phyloP scores from a whole-genome alignment of 768 basidiomycete genomes.

The Leccinum pellstonianum region DNA sequence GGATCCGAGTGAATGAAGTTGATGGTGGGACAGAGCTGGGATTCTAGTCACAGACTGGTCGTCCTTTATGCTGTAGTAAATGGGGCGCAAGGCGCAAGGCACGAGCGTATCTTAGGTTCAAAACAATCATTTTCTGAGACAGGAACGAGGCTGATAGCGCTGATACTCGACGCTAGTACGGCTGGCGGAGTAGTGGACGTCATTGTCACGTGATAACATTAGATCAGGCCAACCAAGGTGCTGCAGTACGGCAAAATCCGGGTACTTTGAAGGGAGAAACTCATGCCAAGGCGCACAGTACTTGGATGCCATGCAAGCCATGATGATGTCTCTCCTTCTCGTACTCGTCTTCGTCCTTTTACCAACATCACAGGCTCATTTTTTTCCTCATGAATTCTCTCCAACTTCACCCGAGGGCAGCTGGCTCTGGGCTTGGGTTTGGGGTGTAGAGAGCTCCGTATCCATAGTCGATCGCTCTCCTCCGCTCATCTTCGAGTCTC shows the following conservation, averaged over 20 bases:
- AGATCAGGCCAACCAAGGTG: not conserved
- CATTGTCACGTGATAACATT: not conserved
- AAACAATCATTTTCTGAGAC: no score
- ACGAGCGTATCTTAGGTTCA: no score
- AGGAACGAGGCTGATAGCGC: no score
- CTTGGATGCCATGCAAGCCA: not conserved
- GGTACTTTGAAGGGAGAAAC: not conserved
- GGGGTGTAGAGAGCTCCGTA: constrained; percentile 68
- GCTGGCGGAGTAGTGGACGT: no score
- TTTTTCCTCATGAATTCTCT: constrained; percentile 40
- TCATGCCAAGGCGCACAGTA: not conserved
- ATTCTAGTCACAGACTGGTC: no score
- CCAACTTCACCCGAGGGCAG: constrained; percentile 43
- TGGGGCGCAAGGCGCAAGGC: no score
- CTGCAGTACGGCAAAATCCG: not conserved
- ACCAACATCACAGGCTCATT: not conserved
- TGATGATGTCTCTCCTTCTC: not conserved
- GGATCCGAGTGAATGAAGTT: no score
- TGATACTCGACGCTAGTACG: no score
- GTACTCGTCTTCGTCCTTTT: not conserved
- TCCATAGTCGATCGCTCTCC: constrained; percentile 77
- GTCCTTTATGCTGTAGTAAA: no score
- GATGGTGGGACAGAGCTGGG: no score
- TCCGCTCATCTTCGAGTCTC: constrained; percentile 65
- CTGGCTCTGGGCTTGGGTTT: constrained; percentile 64